phyloP scores from a whole-genome alignment of 352 stramenopile species.

The Peronospora tabacina region DNA sequence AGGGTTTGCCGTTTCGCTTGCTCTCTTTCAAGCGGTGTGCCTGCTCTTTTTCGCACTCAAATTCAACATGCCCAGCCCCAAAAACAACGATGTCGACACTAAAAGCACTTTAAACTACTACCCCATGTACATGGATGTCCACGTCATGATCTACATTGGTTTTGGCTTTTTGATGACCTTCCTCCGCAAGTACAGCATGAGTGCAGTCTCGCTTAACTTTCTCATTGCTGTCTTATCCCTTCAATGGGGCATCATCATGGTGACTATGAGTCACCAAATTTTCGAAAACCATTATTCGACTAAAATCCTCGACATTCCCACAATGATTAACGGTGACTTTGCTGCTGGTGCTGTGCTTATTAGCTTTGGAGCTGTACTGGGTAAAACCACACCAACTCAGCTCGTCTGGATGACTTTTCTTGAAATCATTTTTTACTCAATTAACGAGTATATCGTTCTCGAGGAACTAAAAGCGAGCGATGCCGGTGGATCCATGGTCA shows the following conservation, averaged over 20 bases:
- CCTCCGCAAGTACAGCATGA: slow-evolving; percentile 74
- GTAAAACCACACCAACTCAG: slow-evolving; percentile 68
- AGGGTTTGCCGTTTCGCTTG: slow-evolving; percentile 10
- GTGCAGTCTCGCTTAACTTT: slow-evolving; percentile 72
- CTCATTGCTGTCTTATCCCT: slow-evolving; percentile 57
- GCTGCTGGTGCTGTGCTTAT: slow-evolving; percentile 67
- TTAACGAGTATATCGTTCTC: slow-evolving; percentile 73
- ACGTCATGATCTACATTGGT: slow-evolving; percentile 84
- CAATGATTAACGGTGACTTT: slow-evolving; percentile 79
- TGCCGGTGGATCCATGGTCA: slow-evolving; percentile 74
- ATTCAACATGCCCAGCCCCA: slow-evolving; percentile 15
- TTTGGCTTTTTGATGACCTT: slow-evolving; percentile 88
- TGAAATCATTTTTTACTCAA: slow-evolving; percentile 65
- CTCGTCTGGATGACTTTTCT: slow-evolving; percentile 70
- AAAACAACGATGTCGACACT: slow-evolving; percentile 5
- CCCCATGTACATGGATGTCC: slow-evolving; percentile 66
- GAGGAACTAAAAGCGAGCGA: slow-evolving; percentile 56
- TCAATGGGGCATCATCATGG: slow-evolving; percentile 61
- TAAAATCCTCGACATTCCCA: slow-evolving; percentile 46
- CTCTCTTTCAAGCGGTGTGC: slow-evolving; percentile 13
- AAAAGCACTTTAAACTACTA: slow-evolving; percentile 12
- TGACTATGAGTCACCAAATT: slow-evolving; percentile 57
- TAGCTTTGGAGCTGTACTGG: slow-evolving; percentile 70
- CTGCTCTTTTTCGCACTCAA: slow-evolving; percentile 18
- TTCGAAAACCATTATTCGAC: slow-evolving; percentile 36